Conservation (phyloP, 2,329 filamentous ascomycete genomes). For the Blastomyces parvus region DNA sequence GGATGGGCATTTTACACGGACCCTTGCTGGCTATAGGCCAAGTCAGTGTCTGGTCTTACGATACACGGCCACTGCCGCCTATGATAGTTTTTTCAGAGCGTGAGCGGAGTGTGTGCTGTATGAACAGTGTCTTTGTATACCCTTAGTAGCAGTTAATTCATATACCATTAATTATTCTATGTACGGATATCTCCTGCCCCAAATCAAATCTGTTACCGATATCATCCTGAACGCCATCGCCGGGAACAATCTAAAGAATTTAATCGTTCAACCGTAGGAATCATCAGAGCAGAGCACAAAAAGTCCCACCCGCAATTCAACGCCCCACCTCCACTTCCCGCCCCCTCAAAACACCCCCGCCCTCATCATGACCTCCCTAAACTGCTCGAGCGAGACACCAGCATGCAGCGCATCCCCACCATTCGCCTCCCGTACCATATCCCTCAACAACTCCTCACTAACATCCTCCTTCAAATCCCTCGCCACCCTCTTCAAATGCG, state of each 20-base stretch:
- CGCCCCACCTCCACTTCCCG: background rate
- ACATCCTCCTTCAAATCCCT: slow-evolving; percentile 75
- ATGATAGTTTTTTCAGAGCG: background rate
- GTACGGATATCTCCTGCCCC: background rate
- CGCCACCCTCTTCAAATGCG: slow-evolving; percentile 68
- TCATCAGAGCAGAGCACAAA: background rate
- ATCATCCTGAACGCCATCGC: slow-evolving; percentile 8
- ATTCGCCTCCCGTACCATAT: slow-evolving; percentile 95
- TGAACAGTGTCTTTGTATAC: background rate
- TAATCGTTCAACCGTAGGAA: background rate
- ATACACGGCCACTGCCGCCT: background rate
- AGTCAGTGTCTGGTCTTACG: background rate
- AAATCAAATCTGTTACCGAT: background rate
- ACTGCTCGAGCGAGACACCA: slow-evolving; percentile 69
- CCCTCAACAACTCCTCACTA: slow-evolving; percentile 69
- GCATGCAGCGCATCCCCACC: slow-evolving; percentile 61
- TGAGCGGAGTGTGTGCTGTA: background rate
- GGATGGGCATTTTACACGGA: background rate
- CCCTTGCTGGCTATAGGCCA: background rate
- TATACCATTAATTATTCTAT: background rate
- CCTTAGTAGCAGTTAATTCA: background rate
- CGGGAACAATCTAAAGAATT: background rate
- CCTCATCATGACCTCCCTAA: slow-evolving; percentile 73
- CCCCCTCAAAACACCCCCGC: slow-evolving; percentile 66
- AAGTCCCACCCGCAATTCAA: background rate